Evolutionary conservation across 345 rosid genomes (phyloP).

Genomic region (Hirschfeldia incana): DNA sequence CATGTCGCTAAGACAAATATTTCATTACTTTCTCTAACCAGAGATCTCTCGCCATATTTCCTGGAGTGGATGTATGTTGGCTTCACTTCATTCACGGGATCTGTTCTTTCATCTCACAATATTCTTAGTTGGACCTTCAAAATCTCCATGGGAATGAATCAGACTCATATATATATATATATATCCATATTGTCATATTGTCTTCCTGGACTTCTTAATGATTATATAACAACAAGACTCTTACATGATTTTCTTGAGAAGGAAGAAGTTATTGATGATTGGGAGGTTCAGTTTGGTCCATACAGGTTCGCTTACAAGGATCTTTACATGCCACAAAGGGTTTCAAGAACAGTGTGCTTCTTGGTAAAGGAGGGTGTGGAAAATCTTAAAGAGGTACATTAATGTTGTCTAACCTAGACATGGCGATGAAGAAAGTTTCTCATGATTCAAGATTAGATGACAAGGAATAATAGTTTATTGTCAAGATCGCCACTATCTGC

Average conservation of each 20-base stretch:
- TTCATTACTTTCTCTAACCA: background rate
- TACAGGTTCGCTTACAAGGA: conserved; percentile 43
- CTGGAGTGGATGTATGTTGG: conserved; percentile 48
- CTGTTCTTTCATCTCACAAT: conserved; percentile 34
- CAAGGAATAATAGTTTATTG: too few relatives aligned
- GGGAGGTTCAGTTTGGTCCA: conserved; percentile 30
- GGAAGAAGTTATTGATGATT: conserved; percentile 44
- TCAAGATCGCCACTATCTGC: too few relatives aligned
- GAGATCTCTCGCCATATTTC: background rate
- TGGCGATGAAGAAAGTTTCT: too few relatives aligned
- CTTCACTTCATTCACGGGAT: conserved; percentile 48
- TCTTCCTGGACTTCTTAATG: conserved; percentile 50
- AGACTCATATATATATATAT: background rate
- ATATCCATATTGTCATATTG: conserved; percentile 2
- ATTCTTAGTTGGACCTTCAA: conserved; percentile 62
- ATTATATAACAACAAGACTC: background rate
- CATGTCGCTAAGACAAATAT: conserved; percentile 39
- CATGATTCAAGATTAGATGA: too few relatives aligned
- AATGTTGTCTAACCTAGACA: too few relatives aligned
- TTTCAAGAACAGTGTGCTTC: too few relatives aligned
- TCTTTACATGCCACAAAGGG: conserved; percentile 4
- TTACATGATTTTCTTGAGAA: conserved; percentile 15
- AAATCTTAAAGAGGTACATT: too few relatives aligned
- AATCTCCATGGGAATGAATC: conserved; percentile 43
- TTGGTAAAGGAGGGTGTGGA: too few relatives aligned